Percentiles rank a stretch among this genome's conserved stretches.
Evolutionary conservation across 495 filamentous ascomycete species (phyloP).

Genomic region (Polyplosphaeria fusca): DNA sequence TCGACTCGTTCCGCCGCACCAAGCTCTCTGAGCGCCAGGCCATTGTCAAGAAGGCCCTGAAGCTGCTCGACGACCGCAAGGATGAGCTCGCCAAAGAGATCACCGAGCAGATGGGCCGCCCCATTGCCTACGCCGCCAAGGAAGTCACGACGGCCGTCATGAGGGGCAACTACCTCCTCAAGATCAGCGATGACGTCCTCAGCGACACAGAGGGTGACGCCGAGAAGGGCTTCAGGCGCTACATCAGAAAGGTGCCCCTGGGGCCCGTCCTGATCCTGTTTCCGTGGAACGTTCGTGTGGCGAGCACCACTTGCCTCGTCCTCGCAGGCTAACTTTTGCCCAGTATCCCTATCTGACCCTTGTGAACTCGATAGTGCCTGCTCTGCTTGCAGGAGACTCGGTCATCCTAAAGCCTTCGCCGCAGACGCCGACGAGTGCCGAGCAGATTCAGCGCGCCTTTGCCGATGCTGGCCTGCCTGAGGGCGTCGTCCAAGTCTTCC

Average conservation of each 20-base stretch:
- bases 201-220: conserved; percentile 72
- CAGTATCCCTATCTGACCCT: conserved; percentile 92
- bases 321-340: conserved; percentile 7
- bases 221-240: conserved; percentile 83
- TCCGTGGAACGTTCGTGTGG: conserved; percentile 80
- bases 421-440: conserved; percentile 85
- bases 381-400: conserved; percentile 79
- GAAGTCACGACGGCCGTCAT: conserved; percentile 80
- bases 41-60: conserved; percentile 72
- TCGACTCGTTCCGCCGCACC: conserved; percentile 63
- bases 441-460: conserved; percentile 75
- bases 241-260: conserved; percentile 79
- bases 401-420: conserved; percentile 92
- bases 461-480: conserved; percentile 70
- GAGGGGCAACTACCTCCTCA: conserved; percentile 75
- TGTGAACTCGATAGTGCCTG: conserved; percentile 85
- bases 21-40: conserved; percentile 64
- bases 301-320: conserved; percentile 3
- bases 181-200: conserved; percentile 69
- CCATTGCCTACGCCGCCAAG: conserved; percentile 76
- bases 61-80: conserved; percentile 61
- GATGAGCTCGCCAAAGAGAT: conserved; percentile 81
- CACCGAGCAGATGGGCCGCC: conserved; percentile 91
- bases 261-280: conserved; percentile 85
- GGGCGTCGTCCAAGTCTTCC: conserved; percentile 84